A percentile compares a stretch with the other conserved stretches of the same genome.
Conservation (phyloP, 2,329 filamentous ascomycete species). For the Pestalotiopsis sp. region DNA sequence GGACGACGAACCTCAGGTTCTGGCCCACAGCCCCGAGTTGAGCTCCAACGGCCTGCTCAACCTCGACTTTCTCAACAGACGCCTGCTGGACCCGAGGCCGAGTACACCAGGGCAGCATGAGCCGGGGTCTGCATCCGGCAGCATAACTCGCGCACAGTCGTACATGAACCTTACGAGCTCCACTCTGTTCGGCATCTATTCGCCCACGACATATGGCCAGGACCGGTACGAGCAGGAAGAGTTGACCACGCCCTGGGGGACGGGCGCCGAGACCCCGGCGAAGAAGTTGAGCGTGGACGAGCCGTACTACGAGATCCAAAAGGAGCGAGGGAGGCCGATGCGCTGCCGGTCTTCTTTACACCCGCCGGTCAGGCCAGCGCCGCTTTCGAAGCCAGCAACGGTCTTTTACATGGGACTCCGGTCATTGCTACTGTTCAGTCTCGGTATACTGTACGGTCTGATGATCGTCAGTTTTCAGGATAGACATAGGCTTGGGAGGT, state of each 20-base stretch:
- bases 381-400: conserved; percentile 29
- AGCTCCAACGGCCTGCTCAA: conserved; percentile 52
- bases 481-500: conserved; percentile 63
- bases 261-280: conserved; percentile 71
- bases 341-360: conserved; percentile 39
- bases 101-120: conserved; percentile 20
- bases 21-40: conserved; percentile 41
- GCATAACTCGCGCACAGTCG: conserved; percentile 72
- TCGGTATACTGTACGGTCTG: conserved; percentile 82
- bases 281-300: conserved; percentile 40
- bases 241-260: conserved; percentile 74
- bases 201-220: conserved; percentile 60
- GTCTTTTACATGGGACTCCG: conserved; percentile 59
- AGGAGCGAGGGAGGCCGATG: conserved; percentile 31
- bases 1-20: conserved; percentile 29
- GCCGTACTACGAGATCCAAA: conserved; percentile 26
- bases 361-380: conserved; percentile 28
- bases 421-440: conserved; percentile 69
- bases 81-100: conserved; percentile 26
- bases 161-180: conserved; percentile 85
- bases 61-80: conserved; percentile 38
- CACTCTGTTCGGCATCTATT: conserved; percentile 91
- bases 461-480: conserved; percentile 81
- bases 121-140: conserved; percentile 34
- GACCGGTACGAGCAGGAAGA: conserved; percentile 54